A percentile compares a stretch with the other conserved stretches of the same genome.
These are phyloP conservation scores for Penicillium atrosanguineum DNA, from an alignment of 495 filamentous ascomycete genomes.

Conservation along the genomic window DNA sequence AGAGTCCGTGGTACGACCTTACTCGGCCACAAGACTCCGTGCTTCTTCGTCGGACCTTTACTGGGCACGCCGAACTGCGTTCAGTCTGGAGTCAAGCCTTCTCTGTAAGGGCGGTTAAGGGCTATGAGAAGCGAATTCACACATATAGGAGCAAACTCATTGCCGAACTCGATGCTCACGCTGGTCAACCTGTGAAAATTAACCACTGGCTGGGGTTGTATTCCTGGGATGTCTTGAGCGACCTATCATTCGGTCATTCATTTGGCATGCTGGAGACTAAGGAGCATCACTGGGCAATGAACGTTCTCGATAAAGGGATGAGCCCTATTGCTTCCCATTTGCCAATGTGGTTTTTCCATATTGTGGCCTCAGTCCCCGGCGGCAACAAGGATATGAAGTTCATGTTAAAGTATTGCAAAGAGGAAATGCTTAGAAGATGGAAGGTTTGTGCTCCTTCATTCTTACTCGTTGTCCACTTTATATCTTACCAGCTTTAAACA, in stretches of 20 bases:
- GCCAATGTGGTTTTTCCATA: slow-evolving; percentile 15
- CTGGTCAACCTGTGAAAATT: slow-evolving; percentile 24
- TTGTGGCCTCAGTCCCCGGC: background rate
- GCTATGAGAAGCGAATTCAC: slow-evolving; percentile 28
- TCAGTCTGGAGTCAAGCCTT: slow-evolving; percentile 36
- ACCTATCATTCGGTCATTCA: slow-evolving; percentile 33
- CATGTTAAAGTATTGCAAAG: background rate
- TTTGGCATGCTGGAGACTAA: slow-evolving; percentile 33
- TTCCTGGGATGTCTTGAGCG: slow-evolving; percentile 42
- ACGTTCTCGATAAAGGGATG: slow-evolving; percentile 13
- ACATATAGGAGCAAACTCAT: slow-evolving; percentile 11
- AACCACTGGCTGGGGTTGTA: slow-evolving; percentile 32
- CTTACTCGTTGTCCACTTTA: too few species aligned
- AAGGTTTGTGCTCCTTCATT: slow-evolving; percentile 6
- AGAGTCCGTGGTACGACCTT: slow-evolving; percentile 31
- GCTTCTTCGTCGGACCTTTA: slow-evolving; percentile 24
- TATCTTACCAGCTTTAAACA: slow-evolving; percentile 3
- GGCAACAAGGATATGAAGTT: background rate
- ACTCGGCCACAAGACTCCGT: slow-evolving; percentile 20
- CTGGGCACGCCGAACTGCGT: slow-evolving; percentile 27
- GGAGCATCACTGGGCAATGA: slow-evolving; percentile 23
- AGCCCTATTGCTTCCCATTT: slow-evolving; percentile 6
- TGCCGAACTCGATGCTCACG: slow-evolving; percentile 13
- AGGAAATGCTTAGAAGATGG: background rate
- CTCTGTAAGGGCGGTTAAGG: slow-evolving; percentile 18